These are phyloP conservation scores for Pilaira anomala DNA, from an alignment of 192 early-diverging fungal species.

Conservation along the genomic window DNA sequence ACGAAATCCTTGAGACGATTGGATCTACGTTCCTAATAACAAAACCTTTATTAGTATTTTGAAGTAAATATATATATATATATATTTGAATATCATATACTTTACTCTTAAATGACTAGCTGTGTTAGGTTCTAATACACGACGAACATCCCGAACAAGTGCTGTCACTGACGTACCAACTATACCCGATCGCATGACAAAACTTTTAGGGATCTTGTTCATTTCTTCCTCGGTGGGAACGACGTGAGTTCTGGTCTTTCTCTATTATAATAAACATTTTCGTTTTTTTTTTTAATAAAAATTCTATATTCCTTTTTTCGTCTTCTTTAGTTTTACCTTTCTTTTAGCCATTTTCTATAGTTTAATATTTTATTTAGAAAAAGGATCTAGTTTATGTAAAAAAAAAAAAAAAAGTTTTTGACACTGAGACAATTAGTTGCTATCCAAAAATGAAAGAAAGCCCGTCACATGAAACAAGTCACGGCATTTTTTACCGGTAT, in stretches of 20 bases:
- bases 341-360: too few species aligned
- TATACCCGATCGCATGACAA: conserved; percentile 88
- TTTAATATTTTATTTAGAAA: too few species aligned
- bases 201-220: conserved; percentile 70
- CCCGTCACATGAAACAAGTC: too few species aligned
- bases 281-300: too few species aligned
- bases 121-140: conserved; percentile 94
- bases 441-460: too few species aligned
- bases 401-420: too few species aligned
- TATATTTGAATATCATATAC: neutral
- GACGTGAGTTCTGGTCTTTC: conserved; percentile 40
- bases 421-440: too few species aligned
- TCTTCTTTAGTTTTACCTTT: too few species aligned
- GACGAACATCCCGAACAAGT: conserved; percentile 81
- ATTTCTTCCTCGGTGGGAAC: conserved; percentile 45
- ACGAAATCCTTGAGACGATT: conserved; percentile 96
- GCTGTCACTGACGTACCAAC: conserved; percentile 75
- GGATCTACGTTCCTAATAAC: conserved; percentile 79
- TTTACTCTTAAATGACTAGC: conserved; percentile 80
- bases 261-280: conserved; percentile 20
- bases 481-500: too few species aligned
- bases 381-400: too few species aligned
- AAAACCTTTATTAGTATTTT: too few species aligned
- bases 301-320: too few species aligned
- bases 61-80: neutral